Conservation (phyloP, 805 yeast species). For the Lachancea fermentati region DNA sequence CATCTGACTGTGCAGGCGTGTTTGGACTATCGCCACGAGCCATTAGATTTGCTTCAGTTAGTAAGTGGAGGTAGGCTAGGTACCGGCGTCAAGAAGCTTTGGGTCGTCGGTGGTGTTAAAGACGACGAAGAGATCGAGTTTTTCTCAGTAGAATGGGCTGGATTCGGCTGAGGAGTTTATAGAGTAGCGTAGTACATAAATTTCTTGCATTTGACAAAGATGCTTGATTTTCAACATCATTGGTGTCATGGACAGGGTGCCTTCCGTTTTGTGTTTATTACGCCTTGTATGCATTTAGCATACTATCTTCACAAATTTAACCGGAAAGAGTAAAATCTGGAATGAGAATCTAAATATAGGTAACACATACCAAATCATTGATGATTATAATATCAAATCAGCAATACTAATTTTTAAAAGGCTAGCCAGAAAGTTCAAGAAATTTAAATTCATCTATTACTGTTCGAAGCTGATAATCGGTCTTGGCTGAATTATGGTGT, state of each 20-base stretch:
- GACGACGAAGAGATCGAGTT: conserved; percentile 27
- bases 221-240: no score
- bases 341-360: no score
- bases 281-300: background rate
- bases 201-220: no score
- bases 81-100: conserved; percentile 83
- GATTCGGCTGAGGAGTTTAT: conserved; percentile 58
- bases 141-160: conserved; percentile 93
- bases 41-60: conserved; percentile 50
- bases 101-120: conserved; percentile 49
- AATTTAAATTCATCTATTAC: no score
- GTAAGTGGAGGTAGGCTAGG: conserved; percentile 88
- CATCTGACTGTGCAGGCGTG: conserved; percentile 63
- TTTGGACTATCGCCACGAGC: conserved; percentile 38
- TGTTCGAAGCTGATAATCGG: no score
- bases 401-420: no score
- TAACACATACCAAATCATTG: no score
- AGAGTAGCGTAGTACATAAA: no score
- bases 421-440: no score
- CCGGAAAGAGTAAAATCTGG: background rate
- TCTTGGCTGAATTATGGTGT: no score
- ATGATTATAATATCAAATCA: no score
- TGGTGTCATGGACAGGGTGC: no score
- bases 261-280: background rate
- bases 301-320: background rate